A percentile compares a stretch with the other conserved stretches of the same genome.
Evolutionary conservation across 768 basidiomycete genomes (phyloP).

Genomic region (Ephemerocybe angulata): DNA sequence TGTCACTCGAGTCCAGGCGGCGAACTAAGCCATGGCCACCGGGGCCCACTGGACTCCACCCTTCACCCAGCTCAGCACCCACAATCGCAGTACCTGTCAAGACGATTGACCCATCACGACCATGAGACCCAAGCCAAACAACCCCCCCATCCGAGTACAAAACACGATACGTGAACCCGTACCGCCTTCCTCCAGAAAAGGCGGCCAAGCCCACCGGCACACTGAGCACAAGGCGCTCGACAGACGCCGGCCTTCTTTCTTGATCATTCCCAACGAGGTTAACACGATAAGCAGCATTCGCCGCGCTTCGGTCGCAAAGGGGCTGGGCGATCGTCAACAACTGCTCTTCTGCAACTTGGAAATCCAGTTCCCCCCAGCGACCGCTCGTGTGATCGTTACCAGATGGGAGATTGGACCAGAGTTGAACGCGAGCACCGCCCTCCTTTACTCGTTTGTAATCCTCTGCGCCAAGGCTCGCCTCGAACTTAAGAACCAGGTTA

Average conservation of each 20-base stretch:
- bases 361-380: conserved; percentile 35
- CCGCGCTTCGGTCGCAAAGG: neutral
- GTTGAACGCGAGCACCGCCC: conserved; percentile 33
- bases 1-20: neutral
- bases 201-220: conserved; percentile 4
- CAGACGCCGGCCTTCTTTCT: conserved; percentile 6
- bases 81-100: conserved; percentile 20
- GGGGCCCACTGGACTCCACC: neutral
- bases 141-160: conserved; percentile 39
- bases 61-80: conserved; percentile 2
- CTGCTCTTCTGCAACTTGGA: conserved; percentile 15
- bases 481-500: conserved; percentile 30
- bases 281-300: neutral
- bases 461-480: conserved; percentile 26
- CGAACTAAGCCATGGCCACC: neutral
- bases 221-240: neutral
- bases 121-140: conserved; percentile 44
- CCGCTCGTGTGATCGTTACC: conserved; percentile 15
- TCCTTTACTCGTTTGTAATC: conserved; percentile 30
- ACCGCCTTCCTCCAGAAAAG: conserved; percentile 12
- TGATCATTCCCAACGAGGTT: neutral
- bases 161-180: conserved; percentile 49
- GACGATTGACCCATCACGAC: conserved; percentile 40
- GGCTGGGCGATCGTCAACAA: neutral
- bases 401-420: conserved; percentile 40